Evolutionary conservation across 768 basidiomycete genomes (phyloP).

Genomic region (Lactarius deliciosus): DNA sequence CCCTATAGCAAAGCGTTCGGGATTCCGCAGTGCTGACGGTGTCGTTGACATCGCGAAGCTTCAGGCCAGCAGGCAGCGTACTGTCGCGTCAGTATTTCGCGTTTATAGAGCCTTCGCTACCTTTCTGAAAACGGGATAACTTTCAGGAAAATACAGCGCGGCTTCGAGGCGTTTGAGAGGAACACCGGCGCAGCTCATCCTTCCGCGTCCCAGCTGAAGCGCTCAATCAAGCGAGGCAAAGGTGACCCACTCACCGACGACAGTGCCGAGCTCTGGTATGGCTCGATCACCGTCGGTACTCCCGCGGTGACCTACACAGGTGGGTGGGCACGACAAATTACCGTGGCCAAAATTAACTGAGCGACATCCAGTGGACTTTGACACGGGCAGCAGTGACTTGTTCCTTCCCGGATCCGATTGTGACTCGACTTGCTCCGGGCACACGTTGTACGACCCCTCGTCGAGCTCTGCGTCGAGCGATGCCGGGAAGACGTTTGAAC

Average conservation of each 20-base stretch:
- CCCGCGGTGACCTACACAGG: conserved; percentile 25
- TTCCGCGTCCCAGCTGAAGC: background rate
- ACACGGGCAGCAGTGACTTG: conserved; percentile 39
- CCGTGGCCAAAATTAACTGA: background rate
- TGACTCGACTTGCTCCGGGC: conserved; percentile 33
- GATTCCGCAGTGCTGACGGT: conserved; percentile 14
- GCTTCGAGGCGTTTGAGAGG: conserved; percentile 20
- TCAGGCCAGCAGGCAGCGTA: conserved; percentile 6
- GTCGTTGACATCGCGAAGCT: conserved; percentile 22
- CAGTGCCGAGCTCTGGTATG: conserved; percentile 26
- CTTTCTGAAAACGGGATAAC: background rate
- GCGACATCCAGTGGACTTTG: conserved; percentile 39
- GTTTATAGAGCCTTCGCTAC: background rate
- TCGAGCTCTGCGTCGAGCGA: conserved; percentile 30
- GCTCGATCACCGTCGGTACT: conserved; percentile 28
- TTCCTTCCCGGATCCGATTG: conserved; percentile 39
- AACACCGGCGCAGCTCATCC: conserved; percentile 28
- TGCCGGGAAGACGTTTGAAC: conserved; percentile 33
- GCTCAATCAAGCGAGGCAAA: conserved; percentile 1
- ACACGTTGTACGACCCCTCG: conserved; percentile 10
- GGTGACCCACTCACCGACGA: conserved; percentile 14
- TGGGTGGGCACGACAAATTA: background rate
- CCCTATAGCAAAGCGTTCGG: background rate
- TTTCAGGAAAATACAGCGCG: conserved; percentile 23
- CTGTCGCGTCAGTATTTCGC: conserved; percentile 10